Conservation (phyloP, 805 yeast genomes). For the Komagataella populi region DNA sequence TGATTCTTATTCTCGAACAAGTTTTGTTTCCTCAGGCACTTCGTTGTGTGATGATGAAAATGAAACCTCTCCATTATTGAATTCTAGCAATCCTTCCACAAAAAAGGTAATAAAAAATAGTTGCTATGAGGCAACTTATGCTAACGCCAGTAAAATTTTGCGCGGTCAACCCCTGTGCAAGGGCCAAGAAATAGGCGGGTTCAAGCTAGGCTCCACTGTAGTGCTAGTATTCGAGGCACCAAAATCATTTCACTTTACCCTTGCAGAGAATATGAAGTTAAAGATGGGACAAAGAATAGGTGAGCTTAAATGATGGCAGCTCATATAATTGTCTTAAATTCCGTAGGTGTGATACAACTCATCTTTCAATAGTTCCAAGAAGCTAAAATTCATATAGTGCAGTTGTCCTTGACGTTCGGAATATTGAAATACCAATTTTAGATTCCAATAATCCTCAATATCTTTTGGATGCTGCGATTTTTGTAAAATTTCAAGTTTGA, state of each 20-base stretch:
- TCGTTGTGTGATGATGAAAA: constrained; percentile 3
- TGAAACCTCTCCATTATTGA: background rate
- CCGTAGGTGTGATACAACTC: background rate
- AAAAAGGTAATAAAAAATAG: constrained; percentile 52
- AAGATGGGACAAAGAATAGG: constrained; percentile 81
- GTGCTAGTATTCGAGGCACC: constrained; percentile 97
- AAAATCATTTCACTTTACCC: constrained; percentile 51
- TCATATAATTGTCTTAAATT: background rate
- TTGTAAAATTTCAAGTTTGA: constrained; percentile 34
- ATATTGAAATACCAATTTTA: constrained; percentile 47
- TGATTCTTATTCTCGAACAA: constrained; percentile 12
- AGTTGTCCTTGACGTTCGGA: constrained; percentile 30
- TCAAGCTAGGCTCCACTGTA: constrained; percentile 92
- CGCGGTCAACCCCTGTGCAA: constrained; percentile 82
- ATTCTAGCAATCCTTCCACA: constrained; percentile 1
- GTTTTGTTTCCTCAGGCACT: constrained; percentile 2
- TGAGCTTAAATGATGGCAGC: background rate
- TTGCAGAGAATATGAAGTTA: constrained; percentile 63
- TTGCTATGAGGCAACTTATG: constrained; percentile 89
- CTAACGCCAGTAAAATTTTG: constrained; percentile 57
- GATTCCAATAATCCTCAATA: constrained; percentile 49
- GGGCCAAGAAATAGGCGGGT: constrained; percentile 97
- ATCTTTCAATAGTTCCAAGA: constrained; percentile 38
- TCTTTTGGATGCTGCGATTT: constrained; percentile 26
- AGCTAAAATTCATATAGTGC: constrained; percentile 32